These are phyloP conservation scores for Wickerhamomyces strasburgensis DNA, from an alignment of 805 yeast genomes.

Conservation along the genomic window DNA sequence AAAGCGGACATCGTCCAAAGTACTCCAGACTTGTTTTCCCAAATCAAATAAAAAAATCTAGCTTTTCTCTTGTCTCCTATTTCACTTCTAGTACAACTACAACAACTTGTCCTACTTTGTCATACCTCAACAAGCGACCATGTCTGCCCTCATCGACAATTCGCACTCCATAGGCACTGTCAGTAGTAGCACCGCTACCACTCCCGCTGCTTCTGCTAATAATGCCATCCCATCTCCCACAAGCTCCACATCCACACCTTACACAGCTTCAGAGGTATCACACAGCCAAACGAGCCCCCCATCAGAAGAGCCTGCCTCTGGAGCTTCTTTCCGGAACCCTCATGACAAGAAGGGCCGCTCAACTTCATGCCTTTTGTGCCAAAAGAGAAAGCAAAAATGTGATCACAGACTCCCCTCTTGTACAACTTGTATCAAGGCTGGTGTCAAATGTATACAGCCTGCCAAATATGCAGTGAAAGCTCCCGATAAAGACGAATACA, in stretches of 20 bases:
- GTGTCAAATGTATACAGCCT: conserved; percentile 59
- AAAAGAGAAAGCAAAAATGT: conserved; percentile 57
- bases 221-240: conserved; percentile 6
- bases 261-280: no score
- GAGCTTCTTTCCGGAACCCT: conserved; percentile 16
- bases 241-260: conserved; percentile 1
- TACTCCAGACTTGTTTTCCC: conserved; percentile 14
- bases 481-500: conserved; percentile 51
- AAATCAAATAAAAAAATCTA: no score
- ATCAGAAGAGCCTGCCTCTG: no score
- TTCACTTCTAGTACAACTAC: no score
- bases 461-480: conserved; percentile 45
- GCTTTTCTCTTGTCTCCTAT: no score
- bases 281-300: no score
- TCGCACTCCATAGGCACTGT: neutral
- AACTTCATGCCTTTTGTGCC: conserved; percentile 51
- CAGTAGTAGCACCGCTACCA: neutral
- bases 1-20: conserved; percentile 13
- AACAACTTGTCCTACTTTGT: neutral
- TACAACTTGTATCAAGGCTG: conserved; percentile 62
- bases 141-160: no score
- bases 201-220: conserved; percentile 3
- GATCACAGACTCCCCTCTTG: conserved; percentile 63
- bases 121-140: conserved; percentile 1
- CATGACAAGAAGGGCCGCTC: conserved; percentile 51